These are phyloP conservation scores for Claviceps humidiphila DNA, from an alignment of 2,329 filamentous ascomycete species.

Conservation along the genomic window DNA sequence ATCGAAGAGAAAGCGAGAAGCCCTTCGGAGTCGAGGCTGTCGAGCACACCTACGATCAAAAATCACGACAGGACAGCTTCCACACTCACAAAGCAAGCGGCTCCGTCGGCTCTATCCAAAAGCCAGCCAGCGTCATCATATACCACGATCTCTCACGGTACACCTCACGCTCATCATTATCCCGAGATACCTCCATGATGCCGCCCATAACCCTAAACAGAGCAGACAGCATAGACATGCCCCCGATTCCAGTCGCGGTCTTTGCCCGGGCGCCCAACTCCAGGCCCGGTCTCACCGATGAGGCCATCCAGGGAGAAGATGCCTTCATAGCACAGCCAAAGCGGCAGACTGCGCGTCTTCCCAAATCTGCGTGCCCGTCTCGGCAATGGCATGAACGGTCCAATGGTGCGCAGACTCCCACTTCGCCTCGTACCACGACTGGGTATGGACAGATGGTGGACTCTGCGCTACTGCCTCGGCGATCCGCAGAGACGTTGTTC, in stretches of 20 bases:
- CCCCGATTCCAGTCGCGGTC: conserved; percentile 35
- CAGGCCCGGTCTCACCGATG: conserved; percentile 48
- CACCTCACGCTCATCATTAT: conserved; percentile 10
- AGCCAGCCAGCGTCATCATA: conserved; percentile 40
- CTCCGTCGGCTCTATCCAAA: conserved; percentile 25
- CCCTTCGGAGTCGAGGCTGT: conserved; percentile 2
- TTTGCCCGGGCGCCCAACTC: conserved; percentile 48
- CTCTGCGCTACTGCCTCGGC: conserved; percentile 14
- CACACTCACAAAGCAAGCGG: conserved; percentile 15
- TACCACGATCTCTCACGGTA: conserved; percentile 26
- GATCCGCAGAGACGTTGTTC: conserved; percentile 19
- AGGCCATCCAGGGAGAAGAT: conserved; percentile 44
- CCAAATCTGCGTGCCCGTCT: conserved; percentile 38
- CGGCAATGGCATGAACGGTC: conserved; percentile 22
- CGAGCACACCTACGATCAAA: not conserved
- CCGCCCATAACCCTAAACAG: conserved; percentile 14
- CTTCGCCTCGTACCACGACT: conserved; percentile 22
- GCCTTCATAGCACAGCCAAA: conserved; percentile 42
- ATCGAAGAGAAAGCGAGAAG: conserved; percentile 18
- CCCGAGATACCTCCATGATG: conserved; percentile 17
- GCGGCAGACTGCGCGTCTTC: conserved; percentile 30
- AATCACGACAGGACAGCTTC: conserved; percentile 6
- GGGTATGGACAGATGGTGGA: conserved; percentile 26
- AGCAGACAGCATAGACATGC: conserved; percentile 30
- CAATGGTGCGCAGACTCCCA: conserved; percentile 33